phyloP scores from a whole-genome alignment of 768 basidiomycete genomes.

The Leucosporidium scottii region DNA sequence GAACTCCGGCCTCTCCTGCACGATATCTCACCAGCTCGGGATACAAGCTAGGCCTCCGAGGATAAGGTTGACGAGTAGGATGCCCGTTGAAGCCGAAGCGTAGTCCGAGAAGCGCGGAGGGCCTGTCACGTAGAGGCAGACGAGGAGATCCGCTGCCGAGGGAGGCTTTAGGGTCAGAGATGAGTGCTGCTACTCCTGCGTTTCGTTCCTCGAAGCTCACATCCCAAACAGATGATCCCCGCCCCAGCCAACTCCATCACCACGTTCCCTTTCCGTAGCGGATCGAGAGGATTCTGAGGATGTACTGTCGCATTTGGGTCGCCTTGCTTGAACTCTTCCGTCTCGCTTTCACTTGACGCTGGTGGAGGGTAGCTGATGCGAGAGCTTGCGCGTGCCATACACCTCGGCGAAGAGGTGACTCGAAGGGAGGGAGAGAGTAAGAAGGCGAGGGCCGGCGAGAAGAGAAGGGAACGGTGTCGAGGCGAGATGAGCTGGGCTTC shows the following conservation, averaged over 20 bases:
- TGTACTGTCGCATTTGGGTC: too few relatives aligned
- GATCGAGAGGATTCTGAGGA: background rate
- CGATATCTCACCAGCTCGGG: constrained; percentile 5
- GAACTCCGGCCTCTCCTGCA: too few relatives aligned
- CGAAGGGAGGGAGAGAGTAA: too few relatives aligned
- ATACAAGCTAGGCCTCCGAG: background rate
- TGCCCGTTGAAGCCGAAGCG: constrained; percentile 5
- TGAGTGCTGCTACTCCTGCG: too few relatives aligned
- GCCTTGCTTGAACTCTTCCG: too few relatives aligned
- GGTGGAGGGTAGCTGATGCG: too few relatives aligned
- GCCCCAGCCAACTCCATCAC: constrained; percentile 1
- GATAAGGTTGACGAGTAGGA: constrained; percentile 4
- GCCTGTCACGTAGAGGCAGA: constrained; percentile 22
- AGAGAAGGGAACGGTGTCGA: too few relatives aligned
- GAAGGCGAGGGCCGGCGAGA: too few relatives aligned
- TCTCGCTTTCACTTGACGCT: too few relatives aligned
- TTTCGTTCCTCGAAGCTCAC: constrained; percentile 4
- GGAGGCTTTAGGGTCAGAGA: background rate
- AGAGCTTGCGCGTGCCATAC: too few relatives aligned
- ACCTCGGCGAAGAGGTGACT: too few relatives aligned
- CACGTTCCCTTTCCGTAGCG: constrained; percentile 2
- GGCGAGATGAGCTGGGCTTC: too few relatives aligned
- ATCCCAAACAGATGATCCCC: constrained; percentile 2
- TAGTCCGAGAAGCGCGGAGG: constrained; percentile 1
- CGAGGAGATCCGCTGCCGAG: constrained; percentile 14